Conservation (phyloP, 805 yeast species). For the Myxozyma monticola region DNA sequence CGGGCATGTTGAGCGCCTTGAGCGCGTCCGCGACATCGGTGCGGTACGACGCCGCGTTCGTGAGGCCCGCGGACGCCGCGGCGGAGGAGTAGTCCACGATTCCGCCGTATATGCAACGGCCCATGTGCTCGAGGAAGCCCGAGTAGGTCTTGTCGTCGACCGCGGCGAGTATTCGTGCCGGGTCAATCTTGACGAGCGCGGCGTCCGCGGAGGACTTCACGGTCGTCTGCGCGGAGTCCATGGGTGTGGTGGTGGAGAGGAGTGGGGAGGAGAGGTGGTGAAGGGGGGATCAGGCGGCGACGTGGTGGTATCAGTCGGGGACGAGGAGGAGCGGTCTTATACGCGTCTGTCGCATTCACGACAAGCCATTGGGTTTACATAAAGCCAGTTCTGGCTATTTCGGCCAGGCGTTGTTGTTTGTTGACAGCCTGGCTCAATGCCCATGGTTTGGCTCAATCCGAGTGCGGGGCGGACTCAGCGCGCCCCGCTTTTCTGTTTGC, state of each 20-base stretch:
- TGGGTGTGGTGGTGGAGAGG: background rate
- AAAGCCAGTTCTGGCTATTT: too few species aligned
- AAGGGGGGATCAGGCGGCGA: too few species aligned
- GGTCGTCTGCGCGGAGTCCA: slow-evolving; percentile 1
- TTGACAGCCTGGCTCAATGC: too few species aligned
- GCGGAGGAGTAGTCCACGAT: slow-evolving; percentile 37
- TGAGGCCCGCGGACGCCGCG: slow-evolving; percentile 22
- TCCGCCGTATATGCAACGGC: slow-evolving; percentile 43
- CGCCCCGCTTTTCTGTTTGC: too few species aligned
- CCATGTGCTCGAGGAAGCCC: slow-evolving; percentile 42
- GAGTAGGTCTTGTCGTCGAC: slow-evolving; percentile 39
- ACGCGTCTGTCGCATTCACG: too few species aligned
- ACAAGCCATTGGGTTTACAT: too few species aligned
- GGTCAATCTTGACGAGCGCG: slow-evolving; percentile 34
- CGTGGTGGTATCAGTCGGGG: too few species aligned
- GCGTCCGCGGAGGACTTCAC: background rate
- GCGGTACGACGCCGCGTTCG: slow-evolving; percentile 37
- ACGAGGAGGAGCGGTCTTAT: too few species aligned
- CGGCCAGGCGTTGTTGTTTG: too few species aligned
- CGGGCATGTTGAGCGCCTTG: slow-evolving; percentile 40
- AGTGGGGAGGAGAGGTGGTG: background rate
- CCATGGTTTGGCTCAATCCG: too few species aligned
- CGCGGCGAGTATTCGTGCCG: slow-evolving; percentile 34
- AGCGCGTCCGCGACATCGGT: slow-evolving; percentile 39
- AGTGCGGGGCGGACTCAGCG: too few species aligned